Evolutionary conservation across 352 stramenopile genomes (phyloP).

Genomic region (Phytopythium helicoides): DNA sequence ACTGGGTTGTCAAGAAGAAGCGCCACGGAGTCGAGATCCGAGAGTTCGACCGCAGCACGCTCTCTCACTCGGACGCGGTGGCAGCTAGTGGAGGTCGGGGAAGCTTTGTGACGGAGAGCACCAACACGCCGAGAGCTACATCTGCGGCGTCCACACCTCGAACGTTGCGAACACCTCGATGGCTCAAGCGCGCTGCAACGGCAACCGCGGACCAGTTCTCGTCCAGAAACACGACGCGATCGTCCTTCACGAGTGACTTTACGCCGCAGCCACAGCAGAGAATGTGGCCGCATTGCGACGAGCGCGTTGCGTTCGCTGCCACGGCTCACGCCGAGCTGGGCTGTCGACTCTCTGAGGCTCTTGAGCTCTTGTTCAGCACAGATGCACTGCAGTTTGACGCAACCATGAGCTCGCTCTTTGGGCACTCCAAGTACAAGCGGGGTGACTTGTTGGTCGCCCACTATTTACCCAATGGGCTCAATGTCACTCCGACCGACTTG

Average conservation of each 20-base stretch:
- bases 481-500: constrained; percentile 9
- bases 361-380: constrained; percentile 65
- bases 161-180: constrained; percentile 1
- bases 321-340: constrained; percentile 53
- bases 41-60: constrained; percentile 46
- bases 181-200: constrained; percentile 2
- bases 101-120: not conserved
- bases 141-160: not conserved
- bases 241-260: not conserved
- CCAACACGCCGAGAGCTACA: not conserved
- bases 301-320: constrained; percentile 50
- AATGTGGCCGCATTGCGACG: constrained; percentile 38
- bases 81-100: not conserved
- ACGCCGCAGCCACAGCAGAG: constrained; percentile 14
- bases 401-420: constrained; percentile 59
- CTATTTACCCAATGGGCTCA: constrained; percentile 25
- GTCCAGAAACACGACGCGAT: not conserved
- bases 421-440: constrained; percentile 46
- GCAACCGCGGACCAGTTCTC: not conserved
- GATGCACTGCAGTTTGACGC: constrained; percentile 47
- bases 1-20: constrained; percentile 42
- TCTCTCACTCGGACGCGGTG: not conserved
- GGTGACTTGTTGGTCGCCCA: constrained; percentile 47
- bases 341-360: constrained; percentile 49
- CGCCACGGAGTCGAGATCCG: constrained; percentile 41